Evolutionary conservation across 169 alveolate genomes (phyloP).

Genomic region (Plasmodium chabaudi): DNA sequence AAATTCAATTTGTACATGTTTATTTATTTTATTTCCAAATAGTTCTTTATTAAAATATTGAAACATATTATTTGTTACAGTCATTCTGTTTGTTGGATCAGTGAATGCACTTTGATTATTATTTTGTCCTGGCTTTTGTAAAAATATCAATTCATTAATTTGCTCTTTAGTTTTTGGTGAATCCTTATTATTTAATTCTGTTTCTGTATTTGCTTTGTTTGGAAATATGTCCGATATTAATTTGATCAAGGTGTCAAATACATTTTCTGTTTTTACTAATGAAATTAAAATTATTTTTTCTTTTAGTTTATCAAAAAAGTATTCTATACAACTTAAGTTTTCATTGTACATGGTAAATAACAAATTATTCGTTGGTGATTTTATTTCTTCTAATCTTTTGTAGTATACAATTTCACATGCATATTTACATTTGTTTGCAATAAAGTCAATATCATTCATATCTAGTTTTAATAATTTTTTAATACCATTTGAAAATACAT

Average conservation of each 20-base stretch:
- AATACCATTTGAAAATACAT: constrained; percentile 41
- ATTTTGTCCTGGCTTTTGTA: constrained; percentile 25
- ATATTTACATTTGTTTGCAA: constrained; percentile 69
- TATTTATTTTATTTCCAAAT: constrained; percentile 33
- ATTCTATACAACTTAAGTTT: constrained; percentile 67
- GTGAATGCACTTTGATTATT: constrained; percentile 26
- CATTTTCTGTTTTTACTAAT: constrained; percentile 42
- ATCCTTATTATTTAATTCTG: background rate
- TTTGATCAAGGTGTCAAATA: constrained; percentile 25
- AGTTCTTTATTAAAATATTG: constrained; percentile 67
- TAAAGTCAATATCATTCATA: constrained; percentile 20
- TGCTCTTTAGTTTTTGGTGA: background rate
- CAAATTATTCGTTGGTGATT: constrained; percentile 33
- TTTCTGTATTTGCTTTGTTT: constrained; percentile 3
- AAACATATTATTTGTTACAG: constrained; percentile 46
- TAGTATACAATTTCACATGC: constrained; percentile 68
- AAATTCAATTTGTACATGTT: constrained; percentile 47
- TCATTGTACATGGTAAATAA: constrained; percentile 70
- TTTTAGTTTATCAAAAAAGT: constrained; percentile 68
- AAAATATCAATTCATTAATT: constrained; percentile 29
- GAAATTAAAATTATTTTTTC: constrained; percentile 60
- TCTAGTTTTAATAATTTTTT: constrained; percentile 21
- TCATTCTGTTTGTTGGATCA: constrained; percentile 19
- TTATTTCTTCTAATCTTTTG: constrained; percentile 55
- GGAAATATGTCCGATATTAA: constrained; percentile 63